Evolutionary conservation across 1,284 basidiomycete genomes (phyloP), one percentile per base, ranked within the genome.

Genomic region (Cryptococcus sp.): DNA sequence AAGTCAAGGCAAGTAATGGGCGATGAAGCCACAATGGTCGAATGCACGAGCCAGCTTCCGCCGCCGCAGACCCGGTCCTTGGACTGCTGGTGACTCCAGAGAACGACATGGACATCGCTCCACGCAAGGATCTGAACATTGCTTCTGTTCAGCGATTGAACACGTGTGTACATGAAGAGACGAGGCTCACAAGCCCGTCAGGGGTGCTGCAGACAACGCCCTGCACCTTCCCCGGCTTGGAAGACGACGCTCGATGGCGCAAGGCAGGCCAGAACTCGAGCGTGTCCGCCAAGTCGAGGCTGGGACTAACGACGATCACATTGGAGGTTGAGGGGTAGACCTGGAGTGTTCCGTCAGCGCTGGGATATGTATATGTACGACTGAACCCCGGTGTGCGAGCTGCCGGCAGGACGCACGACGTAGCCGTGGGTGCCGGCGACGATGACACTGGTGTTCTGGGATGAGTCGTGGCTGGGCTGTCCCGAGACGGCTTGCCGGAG

Each of bases 121-220:
- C 73, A 77, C 0, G 73, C 72, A 2, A 75, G 57, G 21, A 77
- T 65, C 75, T 77, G n/a, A n/a, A n/a, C n/a, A n/a, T n/a, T n/a
- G n/a, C n/a, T n/a, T n/a, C n/a, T n/a, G n/a, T n/a, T n/a, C n/a
- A n/a, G n/a, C n/a, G n/a, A n/a, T n/a, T n/a, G n/a, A n/a, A n/a
- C n/a, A n/a, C n/a, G n/a, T n/a, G n/a, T n/a, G n/a, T n/a, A n/a
- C n/a, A n/a, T 11, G 18, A 18, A 23, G 11, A 12, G 6, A 33
- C 5, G 7, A 0, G 0, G 55, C 70, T 56, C 50, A 75, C 72
- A 50, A 67, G 52, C 18, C 56, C 56, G 2, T 59, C 63, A 1
- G 48, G 35, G 13, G 61, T 36, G 36, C 28, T 52, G 20, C 67
- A 60, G n/a, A 54, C 52, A 4, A 76, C 68, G 3, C 73, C 73